Evolutionary conservation across 164 flowering plant species (phyloP), one percentile per base, ranked within the genome.

Genomic region (Dillenia suffruticosa): DNA sequence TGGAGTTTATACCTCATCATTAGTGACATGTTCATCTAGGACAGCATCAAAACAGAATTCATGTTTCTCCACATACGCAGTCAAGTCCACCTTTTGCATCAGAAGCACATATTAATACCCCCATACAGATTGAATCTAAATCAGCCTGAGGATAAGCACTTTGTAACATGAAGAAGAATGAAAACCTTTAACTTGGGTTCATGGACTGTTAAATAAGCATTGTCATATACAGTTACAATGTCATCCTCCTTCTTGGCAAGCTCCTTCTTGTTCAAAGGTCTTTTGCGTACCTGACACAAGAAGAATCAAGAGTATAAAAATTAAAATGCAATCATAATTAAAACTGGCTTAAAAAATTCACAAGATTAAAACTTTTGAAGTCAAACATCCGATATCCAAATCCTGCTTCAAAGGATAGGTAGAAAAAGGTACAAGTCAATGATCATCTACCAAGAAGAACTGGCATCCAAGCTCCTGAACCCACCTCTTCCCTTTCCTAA

Each of bases 11-110:
- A 91, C 99, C 96, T 91, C 97, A 66, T 94, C 96, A 82, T 94
- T 94, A 8, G 85, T 70, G 11, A 94, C 99, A 58, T 79, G 63
- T 77, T 94, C 92, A 82, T 86, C 79, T 44, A 94, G 71, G 63
- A 94, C 97, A 70, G 99, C 99, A 83, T 94, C 99, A 70, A 94
- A 94, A 77, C 93, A 86, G 65, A 94, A 94, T 62, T 94, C 99
- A 71, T 94, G 97, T 76, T 86, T 89, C 79, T 94, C 99, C 80
- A 89, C 96, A 65, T 94, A 94, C 14, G 95, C 99, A 63, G 99
- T 94, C 75, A 91, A 76, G 67, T 91, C 99, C 75, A 94, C 99
- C 99, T 94, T 66, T 48, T 57, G 70, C 24, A 69, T 58, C 49
- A 71, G 44, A 64, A 70, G 17, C 48, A 59, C 64, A 57, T 65